Percentiles rank a stretch among this genome's conserved stretches.
phyloP scores from a whole-genome alignment of 2,329 filamentous ascomycete genomes.

The Phialemonium atrogriseum region DNA sequence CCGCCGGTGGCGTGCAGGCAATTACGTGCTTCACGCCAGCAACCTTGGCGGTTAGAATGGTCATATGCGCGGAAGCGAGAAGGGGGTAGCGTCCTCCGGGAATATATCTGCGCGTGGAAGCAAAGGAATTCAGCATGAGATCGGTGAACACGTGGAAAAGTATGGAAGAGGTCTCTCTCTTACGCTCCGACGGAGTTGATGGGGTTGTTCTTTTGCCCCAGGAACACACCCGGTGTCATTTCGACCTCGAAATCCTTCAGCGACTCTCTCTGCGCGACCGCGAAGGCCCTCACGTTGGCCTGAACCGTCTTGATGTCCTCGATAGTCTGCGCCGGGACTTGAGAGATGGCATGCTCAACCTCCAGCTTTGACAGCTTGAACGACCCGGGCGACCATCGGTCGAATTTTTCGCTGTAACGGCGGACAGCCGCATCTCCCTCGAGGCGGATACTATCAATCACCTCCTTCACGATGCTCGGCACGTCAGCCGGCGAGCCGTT shows the following conservation, averaged over 20 bases:
- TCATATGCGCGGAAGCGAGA: slow-evolving; percentile 46
- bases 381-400: slow-evolving; percentile 39
- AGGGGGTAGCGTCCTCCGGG: slow-evolving; percentile 44
- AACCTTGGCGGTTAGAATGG: slow-evolving; percentile 44
- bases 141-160: background rate
- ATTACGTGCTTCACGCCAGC: slow-evolving; percentile 42
- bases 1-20: slow-evolving; percentile 42
- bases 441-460: slow-evolving; percentile 36
- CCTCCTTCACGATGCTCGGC: slow-evolving; percentile 38
- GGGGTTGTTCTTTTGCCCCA: slow-evolving; percentile 42
- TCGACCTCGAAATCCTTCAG: slow-evolving; percentile 43
- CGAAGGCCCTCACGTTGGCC: slow-evolving; percentile 39
- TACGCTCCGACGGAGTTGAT: slow-evolving; percentile 36
- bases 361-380: slow-evolving; percentile 38
- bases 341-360: slow-evolving; percentile 34
- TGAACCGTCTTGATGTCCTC: slow-evolving; percentile 34
- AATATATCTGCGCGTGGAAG: slow-evolving; percentile 24
- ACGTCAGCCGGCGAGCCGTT: no score
- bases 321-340: slow-evolving; percentile 33
- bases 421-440: slow-evolving; percentile 41
- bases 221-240: slow-evolving; percentile 37
- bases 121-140: background rate
- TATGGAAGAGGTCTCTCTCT: slow-evolving; percentile 7
- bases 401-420: slow-evolving; percentile 42
- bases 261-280: slow-evolving; percentile 33